These are phyloP conservation scores for Penicillium sp. DNA, from an alignment of 2,329 filamentous ascomycete species.

Conservation along the genomic window DNA sequence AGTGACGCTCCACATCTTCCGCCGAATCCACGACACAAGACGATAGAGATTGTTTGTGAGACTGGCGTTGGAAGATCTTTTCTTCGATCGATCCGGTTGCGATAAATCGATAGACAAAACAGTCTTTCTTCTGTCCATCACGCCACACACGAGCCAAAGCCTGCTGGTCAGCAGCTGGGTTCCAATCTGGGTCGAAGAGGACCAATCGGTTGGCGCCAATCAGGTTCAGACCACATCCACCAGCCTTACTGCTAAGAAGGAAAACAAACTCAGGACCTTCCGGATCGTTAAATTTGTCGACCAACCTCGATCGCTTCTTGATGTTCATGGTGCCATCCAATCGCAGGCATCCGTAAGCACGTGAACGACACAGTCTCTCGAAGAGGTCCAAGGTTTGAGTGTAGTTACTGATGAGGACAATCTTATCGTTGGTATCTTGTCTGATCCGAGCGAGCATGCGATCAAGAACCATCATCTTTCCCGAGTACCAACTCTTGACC, in stretches of 20 bases:
- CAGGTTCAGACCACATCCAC: slow-evolving; percentile 93
- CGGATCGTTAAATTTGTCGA: slow-evolving; percentile 97
- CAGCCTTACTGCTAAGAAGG: slow-evolving; percentile 93
- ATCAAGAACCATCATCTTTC: slow-evolving; percentile 98
- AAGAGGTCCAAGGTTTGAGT: slow-evolving; percentile 96
- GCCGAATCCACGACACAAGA: slow-evolving; percentile 95
- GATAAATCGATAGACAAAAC: slow-evolving; percentile 99
- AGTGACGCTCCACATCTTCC: slow-evolving; percentile 96
- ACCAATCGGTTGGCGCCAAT: slow-evolving; percentile 94
- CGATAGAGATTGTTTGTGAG: slow-evolving; percentile 95
- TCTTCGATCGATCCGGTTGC: slow-evolving; percentile 97
- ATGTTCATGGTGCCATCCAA: slow-evolving; percentile 98
- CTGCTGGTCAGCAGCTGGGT: slow-evolving; percentile 95
- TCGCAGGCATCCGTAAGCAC: slow-evolving; percentile 82
- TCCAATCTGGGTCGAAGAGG: slow-evolving; percentile 97
- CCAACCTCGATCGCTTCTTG: slow-evolving; percentile 93
- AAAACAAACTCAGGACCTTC: slow-evolving; percentile 90
- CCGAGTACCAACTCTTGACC: slow-evolving; percentile 92
- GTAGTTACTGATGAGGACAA: slow-evolving; percentile 98
- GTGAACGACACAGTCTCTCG: slow-evolving; percentile 82
- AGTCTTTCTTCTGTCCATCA: slow-evolving; percentile 98
- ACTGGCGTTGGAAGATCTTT: slow-evolving; percentile 98
- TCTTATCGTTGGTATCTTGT: slow-evolving; percentile 97
- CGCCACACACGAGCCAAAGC: slow-evolving; percentile 97
- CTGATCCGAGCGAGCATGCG: slow-evolving; percentile 96